Base-by-base conservation (phyloP, 2,329 filamentous ascomycete genomes). In the Talaromyces sp. region DNA sequence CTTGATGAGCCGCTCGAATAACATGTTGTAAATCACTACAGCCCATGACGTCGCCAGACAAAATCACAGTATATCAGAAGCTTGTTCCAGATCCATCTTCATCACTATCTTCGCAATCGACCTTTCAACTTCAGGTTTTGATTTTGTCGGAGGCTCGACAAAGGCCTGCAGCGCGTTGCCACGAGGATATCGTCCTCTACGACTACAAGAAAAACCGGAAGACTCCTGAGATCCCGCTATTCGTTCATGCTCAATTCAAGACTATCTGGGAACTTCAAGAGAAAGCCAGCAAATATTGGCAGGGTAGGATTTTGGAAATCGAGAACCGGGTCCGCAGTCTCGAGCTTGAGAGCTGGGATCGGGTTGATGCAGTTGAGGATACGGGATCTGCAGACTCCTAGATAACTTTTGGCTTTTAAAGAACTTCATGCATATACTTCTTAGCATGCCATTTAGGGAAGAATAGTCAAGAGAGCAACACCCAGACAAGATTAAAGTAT, bases 11-110 rank as follows among this genome's bases (percentile, higher is more conserved):
- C n/a, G 19, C 27, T 41, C 14, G 37, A 36, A 33, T 42, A 40
- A 47, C 35, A 24, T 7, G 13, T 46, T 27, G 4, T 6, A 42
- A 42, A 42, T 5, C 16, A 13, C 19, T 51, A 42, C 60, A 91
- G 89, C 90, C 91, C 14, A 87, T 96, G 83, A 87, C 81, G 30
- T 95, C 84, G 71, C 91, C 91, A 0, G 91, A 96, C 70, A 82
- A 83, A 44, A 84, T 96, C 56, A 91, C 88, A 0, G 90, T 94
- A 17, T 88, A 93, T 64, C 91, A 96, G 74, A 92, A 88, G 69
- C 81, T 96, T 11, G 75, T 80, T 2, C 70, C 73, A 20, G 71
- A 79, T 52, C 87, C 49, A 69, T 86, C 51, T 3, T 65, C 67
- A 2, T 50, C 66, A 13, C 58, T 63, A 7, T 58, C 64, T 5